Evolutionary conservation across 169 alveolate species (phyloP), one percentile per base, ranked within the genome.

Genomic region (Eimeria acervulina): DNA sequence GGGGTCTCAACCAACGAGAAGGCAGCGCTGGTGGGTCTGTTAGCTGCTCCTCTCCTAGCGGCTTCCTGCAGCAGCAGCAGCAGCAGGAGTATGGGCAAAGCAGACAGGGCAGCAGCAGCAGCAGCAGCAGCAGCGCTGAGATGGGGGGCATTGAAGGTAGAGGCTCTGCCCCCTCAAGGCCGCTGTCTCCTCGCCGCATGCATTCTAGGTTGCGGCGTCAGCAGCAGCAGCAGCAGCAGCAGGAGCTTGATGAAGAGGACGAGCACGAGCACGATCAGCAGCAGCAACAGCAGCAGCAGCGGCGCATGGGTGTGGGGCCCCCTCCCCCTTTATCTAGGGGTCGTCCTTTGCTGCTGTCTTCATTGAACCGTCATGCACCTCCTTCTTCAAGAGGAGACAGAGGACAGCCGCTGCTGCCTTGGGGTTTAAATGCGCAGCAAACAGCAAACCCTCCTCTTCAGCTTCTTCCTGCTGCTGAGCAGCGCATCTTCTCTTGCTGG

Each of bases 211-310:
- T 38, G 55, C 55, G 2, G 61, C 80, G 40, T 6, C 38, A 40
- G 80, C 80, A 2, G 3, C 80, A 33, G 80, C 42, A 68, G 80
- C 80, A 68, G 80, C 80, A 68, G 80, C 42, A 68, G 80, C 80
- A 68, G 80, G 42, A 68, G 80, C 80, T n/a, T n/a, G n/a, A n/a
- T n/a, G n/a, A 68, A 40, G 42, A 68, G 80, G 42, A 55, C 26
- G 26, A 55, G 2, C 66, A 55, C 26, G 66, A 55, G 26, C 26
- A 7, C 5, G 66, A 55, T 23, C 55, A 47, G 12, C 55, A 47
- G 66, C 66, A 55, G 17, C 66, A 55, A 23, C 66, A 55, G 66
- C 66, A 55, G 66, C 66, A 55, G 66, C 66, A 7, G 26, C 66
- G 66, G 17, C 66, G 66, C n/a, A n/a, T n/a, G n/a, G n/a, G n/a